Base-by-base conservation (phyloP, 2,329 filamentous ascomycete genomes). In the Pestalotiopsis sp. region DNA sequence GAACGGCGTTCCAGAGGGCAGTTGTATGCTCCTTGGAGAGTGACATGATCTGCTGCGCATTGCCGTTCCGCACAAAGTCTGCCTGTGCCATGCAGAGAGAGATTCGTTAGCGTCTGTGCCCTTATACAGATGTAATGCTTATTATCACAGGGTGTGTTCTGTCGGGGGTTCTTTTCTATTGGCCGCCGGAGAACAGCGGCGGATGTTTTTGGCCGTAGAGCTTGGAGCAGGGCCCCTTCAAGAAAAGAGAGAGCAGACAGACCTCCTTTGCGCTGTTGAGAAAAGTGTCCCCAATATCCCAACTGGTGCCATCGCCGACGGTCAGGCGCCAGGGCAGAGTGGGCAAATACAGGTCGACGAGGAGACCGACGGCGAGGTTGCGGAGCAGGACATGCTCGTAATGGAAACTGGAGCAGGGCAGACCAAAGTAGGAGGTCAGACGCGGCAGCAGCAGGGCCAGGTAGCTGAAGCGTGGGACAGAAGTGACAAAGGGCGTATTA, bases 21-120 rank as follows among this genome's bases (percentile, higher is more conserved):
- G 91, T 93, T 14, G 93, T 96, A 78, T 97, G 91, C 60, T 93
- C 90, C 78, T 94, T 95, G 70, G 92, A 94, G 75, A 98, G 84
- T 66, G 90, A 91, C 93, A 97, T 97, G 76, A 97, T 95, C 70
- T 92, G 91, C 78, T 95, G 94, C 17, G 93, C 94, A 66, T 92
- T 96, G 59, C 94, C 94, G 73, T 96, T 95, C 65, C 95, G 89
- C 64, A 97, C 84, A 73, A 94, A 97, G 80, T 97, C 94, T 38
- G 95, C 94, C 85, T 89, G 27, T 36, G 25, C 61, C 65, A 25
- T 49, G 13, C 23, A 27, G 27, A 27, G 27, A 27, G 57, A 59
- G 12, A n/a, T n/a, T 27, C n/a, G 45, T 52, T n/a, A 52, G 45
- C 45, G 45, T n/a, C 45, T n/a, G 41, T 36, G 3, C 31, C 49